Evolutionary conservation across 331 rosid genomes (phyloP).

Genomic region (Malus hybrid): DNA sequence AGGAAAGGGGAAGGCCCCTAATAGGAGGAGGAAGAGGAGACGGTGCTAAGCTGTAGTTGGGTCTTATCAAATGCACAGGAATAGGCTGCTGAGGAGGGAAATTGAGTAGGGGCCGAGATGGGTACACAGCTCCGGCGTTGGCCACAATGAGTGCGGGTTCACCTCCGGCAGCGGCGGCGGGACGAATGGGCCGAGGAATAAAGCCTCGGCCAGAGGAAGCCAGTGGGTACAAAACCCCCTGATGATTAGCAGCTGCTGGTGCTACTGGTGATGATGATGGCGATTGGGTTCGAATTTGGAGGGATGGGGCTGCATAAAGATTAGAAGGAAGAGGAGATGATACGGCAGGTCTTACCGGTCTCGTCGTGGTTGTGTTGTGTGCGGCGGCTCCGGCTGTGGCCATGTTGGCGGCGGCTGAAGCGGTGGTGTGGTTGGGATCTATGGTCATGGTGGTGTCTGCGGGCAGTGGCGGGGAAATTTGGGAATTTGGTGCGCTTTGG

Average conservation of each 20-base stretch:
- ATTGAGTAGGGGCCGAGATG: slow-evolving; percentile 27
- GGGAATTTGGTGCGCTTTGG: neutral
- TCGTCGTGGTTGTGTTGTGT: slow-evolving; percentile 17
- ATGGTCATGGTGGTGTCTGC: slow-evolving; percentile 31
- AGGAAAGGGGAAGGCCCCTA: neutral
- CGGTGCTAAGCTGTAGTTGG: neutral
- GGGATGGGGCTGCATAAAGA: neutral
- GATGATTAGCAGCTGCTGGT: slow-evolving; percentile 7
- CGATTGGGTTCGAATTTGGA: slow-evolving; percentile 6
- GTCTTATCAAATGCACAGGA: slow-evolving; percentile 34
- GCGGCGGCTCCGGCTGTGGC: slow-evolving; percentile 11
- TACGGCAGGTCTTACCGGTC: slow-evolving; percentile 15
- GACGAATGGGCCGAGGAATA: slow-evolving; percentile 26
- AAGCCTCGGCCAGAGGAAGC: slow-evolving; percentile 49
- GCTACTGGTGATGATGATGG: slow-evolving; percentile 17
- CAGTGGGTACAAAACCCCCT: slow-evolving; percentile 41
- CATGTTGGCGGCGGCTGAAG: slow-evolving; percentile 7
- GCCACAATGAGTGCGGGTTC: slow-evolving; percentile 48
- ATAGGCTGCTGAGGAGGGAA: slow-evolving; percentile 29
- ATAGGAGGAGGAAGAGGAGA: neutral
- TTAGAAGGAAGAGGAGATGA: slow-evolving; percentile 27
- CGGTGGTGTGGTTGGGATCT: slow-evolving; percentile 33
- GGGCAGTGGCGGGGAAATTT: slow-evolving; percentile 29
- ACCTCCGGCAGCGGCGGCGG: slow-evolving; percentile 15
- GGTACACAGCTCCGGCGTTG: slow-evolving; percentile 18